A percentile compares a stretch with the other conserved stretches of the same genome.
phyloP scores from a whole-genome alignment of 495 filamentous ascomycete species.

The Margaritispora aquatica region DNA sequence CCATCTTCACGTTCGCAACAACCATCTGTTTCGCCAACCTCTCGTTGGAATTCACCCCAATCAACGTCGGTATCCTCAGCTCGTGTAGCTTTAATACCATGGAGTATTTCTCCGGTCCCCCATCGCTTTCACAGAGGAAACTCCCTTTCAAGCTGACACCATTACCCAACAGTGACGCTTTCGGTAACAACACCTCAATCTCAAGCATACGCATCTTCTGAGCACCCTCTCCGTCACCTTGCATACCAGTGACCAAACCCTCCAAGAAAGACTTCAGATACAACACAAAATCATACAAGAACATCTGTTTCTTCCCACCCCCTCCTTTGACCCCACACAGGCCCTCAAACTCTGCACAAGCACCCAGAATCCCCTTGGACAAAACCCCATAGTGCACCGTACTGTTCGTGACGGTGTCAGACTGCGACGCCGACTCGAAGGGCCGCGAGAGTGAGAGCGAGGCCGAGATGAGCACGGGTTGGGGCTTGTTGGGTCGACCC shows the following conservation, averaged over 20 bases:
- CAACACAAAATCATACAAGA: neutral
- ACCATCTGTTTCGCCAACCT: slow-evolving; percentile 51
- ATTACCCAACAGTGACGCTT: slow-evolving; percentile 43
- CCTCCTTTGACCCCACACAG: neutral
- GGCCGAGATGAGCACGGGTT: slow-evolving; percentile 49
- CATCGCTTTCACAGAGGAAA: neutral
- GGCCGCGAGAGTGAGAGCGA: slow-evolving; percentile 37
- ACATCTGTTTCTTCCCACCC: neutral
- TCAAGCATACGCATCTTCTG: slow-evolving; percentile 24
- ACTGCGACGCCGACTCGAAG: slow-evolving; percentile 39
- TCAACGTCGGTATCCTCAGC: slow-evolving; percentile 48
- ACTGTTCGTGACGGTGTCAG: slow-evolving; percentile 42
- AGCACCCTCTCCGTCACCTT: slow-evolving; percentile 3
- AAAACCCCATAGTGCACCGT: slow-evolving; percentile 58
- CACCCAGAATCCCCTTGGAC: slow-evolving; percentile 42
- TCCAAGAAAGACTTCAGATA: slow-evolving; percentile 6
- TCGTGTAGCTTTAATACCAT: slow-evolving; percentile 30
- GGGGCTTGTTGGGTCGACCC: slow-evolving; percentile 39
- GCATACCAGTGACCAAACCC: neutral
- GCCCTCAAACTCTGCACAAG: slow-evolving; percentile 23
- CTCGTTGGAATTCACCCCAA: slow-evolving; percentile 58
- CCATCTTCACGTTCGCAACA: slow-evolving; percentile 46
- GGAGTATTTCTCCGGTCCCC: slow-evolving; percentile 17
- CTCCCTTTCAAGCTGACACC: slow-evolving; percentile 36
- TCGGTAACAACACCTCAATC: slow-evolving; percentile 40